Conservation (phyloP, 2,329 filamentous ascomycete genomes). For the Cadophora sp. region DNA sequence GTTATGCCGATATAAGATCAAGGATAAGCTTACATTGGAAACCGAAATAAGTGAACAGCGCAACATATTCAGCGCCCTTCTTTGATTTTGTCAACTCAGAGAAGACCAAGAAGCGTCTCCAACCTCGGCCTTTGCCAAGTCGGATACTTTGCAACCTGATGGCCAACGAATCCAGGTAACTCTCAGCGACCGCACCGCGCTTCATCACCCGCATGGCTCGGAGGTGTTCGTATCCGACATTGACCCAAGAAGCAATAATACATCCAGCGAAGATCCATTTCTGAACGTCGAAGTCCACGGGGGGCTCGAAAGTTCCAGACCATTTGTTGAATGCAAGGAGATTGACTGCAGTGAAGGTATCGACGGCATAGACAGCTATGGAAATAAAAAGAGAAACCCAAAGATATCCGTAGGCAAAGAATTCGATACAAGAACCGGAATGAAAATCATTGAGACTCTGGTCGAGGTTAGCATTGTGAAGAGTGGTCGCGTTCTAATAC, state of each 20-base stretch:
- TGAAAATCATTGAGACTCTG: slow-evolving; percentile 79
- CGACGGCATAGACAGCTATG: slow-evolving; percentile 84
- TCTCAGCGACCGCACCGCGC: slow-evolving; percentile 86
- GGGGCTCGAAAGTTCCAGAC: slow-evolving; percentile 82
- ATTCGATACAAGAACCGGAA: slow-evolving; percentile 76
- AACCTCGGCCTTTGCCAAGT: slow-evolving; percentile 77
- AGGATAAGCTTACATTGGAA: slow-evolving; percentile 61
- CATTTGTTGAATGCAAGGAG: slow-evolving; percentile 88
- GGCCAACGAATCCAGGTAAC: slow-evolving; percentile 87
- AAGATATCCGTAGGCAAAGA: slow-evolving; percentile 84
- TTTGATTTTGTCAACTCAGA: slow-evolving; percentile 74
- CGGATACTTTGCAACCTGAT: slow-evolving; percentile 84
- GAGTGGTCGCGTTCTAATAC: slow-evolving; percentile 44
- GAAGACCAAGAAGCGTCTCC: slow-evolving; percentile 80
- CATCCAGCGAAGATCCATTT: slow-evolving; percentile 96
- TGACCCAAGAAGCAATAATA: slow-evolving; percentile 88
- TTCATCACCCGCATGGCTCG: slow-evolving; percentile 82
- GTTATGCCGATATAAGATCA: neutral
- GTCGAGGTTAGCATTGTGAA: slow-evolving; percentile 24
- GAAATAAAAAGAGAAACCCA: slow-evolving; percentile 82
- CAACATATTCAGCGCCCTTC: slow-evolving; percentile 76
- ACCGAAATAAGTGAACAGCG: slow-evolving; percentile 73
- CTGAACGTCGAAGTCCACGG: slow-evolving; percentile 76
- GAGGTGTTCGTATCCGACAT: slow-evolving; percentile 81
- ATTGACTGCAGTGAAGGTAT: slow-evolving; percentile 93